Conservation (phyloP, 2,329 filamentous ascomycete species). For the Furcasterigmium furcatum region DNA sequence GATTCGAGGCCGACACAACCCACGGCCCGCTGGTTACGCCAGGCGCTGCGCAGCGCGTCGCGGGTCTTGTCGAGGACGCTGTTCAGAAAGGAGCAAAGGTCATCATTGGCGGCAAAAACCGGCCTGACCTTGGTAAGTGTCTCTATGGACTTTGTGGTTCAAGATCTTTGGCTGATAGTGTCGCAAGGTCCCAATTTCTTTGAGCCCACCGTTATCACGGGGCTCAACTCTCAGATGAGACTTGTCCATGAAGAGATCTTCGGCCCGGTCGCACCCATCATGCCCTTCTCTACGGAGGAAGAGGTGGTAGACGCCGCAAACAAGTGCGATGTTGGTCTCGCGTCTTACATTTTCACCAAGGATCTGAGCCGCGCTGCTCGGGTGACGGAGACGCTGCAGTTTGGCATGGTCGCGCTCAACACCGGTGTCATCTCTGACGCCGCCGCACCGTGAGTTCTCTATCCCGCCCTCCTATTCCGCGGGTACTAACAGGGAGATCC, state of each 20-base stretch:
- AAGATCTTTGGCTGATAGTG: no score
- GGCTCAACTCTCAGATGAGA: conserved; percentile 55
- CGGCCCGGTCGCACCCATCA: conserved; percentile 60
- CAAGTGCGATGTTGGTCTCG: conserved; percentile 59
- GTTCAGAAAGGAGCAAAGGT: no score
- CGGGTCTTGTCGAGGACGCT: not conserved
- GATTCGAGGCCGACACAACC: conserved; percentile 53
- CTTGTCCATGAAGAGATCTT: conserved; percentile 61
- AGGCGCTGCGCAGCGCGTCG: no score
- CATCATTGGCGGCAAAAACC: no score
- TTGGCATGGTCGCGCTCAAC: conserved; percentile 68
- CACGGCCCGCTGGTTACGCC: conserved; percentile 70
- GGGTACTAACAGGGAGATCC: no score
- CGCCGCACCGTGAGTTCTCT: conserved; percentile 19
- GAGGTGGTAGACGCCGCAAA: conserved; percentile 60
- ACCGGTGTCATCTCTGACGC: conserved; percentile 38
- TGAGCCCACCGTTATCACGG: conserved; percentile 62
- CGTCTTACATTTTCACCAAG: conserved; percentile 67
- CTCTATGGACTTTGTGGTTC: no score
- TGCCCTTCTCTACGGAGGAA: conserved; percentile 63
- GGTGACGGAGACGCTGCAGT: conserved; percentile 64
- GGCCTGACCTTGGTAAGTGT: no score
- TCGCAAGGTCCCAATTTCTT: conserved; percentile 64
- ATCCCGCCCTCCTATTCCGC: no score
- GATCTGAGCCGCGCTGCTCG: conserved; percentile 64